These are phyloP conservation scores for Helichrysum umbraculigerum DNA, from an alignment of 129 eudicot species.

Conservation along the genomic window DNA sequence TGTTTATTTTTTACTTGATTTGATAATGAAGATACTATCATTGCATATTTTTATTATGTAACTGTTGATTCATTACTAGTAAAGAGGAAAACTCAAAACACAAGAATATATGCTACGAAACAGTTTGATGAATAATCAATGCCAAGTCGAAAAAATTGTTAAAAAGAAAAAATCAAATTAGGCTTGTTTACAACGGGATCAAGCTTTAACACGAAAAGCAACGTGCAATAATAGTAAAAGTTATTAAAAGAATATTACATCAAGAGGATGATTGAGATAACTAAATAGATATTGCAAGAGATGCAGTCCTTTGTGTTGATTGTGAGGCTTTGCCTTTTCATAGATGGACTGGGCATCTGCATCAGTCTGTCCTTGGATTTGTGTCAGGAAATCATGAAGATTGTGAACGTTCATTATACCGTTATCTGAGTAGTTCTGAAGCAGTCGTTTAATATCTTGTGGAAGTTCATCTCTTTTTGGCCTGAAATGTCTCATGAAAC, in stretches of 20 bases:
- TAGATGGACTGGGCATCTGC: slow-evolving; percentile 39
- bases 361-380: slow-evolving; percentile 43
- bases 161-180: not conserved
- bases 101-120: too few species aligned
- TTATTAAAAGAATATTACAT: slow-evolving; percentile 22
- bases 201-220: slow-evolving; percentile 1
- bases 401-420: slow-evolving; percentile 37
- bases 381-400: slow-evolving; percentile 43
- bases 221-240: slow-evolving; percentile 2
- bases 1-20: not conserved
- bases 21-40: not conserved
- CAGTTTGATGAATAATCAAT: not conserved
- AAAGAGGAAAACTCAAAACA: too few species aligned
- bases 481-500: slow-evolving; percentile 49
- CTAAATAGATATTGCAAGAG: slow-evolving; percentile 47
- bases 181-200: not conserved
- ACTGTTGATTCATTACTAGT: too few species aligned
- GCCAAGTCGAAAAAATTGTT: too few species aligned
- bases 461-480: slow-evolving; percentile 42
- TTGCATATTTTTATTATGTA: too few species aligned
- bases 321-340: slow-evolving; percentile 44
- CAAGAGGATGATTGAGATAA: slow-evolving; percentile 47
- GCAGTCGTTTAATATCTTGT: slow-evolving; percentile 31
- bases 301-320: slow-evolving; percentile 50
- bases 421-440: slow-evolving; percentile 37